These are phyloP conservation scores for Pholiota molesta DNA, from an alignment of 768 basidiomycete genomes.

Conservation along the genomic window DNA sequence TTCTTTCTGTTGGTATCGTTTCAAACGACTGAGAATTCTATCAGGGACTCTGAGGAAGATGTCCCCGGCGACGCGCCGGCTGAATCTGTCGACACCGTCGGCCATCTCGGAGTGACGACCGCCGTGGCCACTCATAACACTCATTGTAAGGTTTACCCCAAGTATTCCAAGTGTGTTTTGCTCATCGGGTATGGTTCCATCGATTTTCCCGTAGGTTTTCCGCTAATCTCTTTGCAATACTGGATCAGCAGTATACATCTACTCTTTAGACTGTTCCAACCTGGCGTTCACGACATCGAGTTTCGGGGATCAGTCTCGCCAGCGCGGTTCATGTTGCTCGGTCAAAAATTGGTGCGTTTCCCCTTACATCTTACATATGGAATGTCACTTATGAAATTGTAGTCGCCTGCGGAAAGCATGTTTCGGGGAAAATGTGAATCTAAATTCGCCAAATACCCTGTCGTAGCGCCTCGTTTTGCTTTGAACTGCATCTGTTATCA, in stretches of 20 bases:
- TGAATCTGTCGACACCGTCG: conserved; percentile 21
- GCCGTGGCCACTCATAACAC: conserved; percentile 53
- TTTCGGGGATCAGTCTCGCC: conserved; percentile 54
- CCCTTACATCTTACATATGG: background rate
- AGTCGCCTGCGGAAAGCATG: conserved; percentile 55
- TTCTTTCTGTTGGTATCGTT: conserved; percentile 16
- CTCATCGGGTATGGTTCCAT: conserved; percentile 53
- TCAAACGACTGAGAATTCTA: conserved; percentile 18
- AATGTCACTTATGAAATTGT: background rate
- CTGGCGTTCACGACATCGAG: conserved; percentile 57
- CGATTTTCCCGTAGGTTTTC: background rate
- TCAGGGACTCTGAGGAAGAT: conserved; percentile 19
- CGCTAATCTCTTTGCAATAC: conserved; percentile 31
- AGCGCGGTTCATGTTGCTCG: conserved; percentile 58
- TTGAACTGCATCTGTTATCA: conserved; percentile 61
- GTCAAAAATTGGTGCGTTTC: conserved; percentile 51
- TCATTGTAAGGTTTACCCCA: conserved; percentile 53
- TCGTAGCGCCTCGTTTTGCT: conserved; percentile 63
- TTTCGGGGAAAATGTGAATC: conserved; percentile 56
- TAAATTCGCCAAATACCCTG: conserved; percentile 55
- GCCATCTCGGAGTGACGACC: conserved; percentile 45
- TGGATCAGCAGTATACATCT: conserved; percentile 78
- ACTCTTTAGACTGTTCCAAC: conserved; percentile 73
- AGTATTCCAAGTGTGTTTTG: conserved; percentile 58
- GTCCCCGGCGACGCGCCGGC: conserved; percentile 2